Conservation (phyloP, 495 filamentous ascomycete species). For the Aspergillus wentii region DNA sequence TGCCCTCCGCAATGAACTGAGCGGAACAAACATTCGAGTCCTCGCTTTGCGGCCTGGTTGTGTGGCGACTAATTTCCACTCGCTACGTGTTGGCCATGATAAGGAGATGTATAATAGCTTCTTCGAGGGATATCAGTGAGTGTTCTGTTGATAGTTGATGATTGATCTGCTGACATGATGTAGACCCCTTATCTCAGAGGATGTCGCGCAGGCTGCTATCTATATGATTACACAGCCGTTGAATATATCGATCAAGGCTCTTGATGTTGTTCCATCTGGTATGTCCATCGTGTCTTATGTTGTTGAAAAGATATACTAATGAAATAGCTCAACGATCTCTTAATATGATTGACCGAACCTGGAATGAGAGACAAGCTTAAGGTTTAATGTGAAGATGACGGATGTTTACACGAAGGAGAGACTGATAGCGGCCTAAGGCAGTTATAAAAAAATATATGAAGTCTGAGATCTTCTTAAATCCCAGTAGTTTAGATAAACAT, state of each 20-base stretch:
- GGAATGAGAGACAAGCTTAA: constrained; percentile 1
- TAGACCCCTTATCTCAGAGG: constrained; percentile 21
- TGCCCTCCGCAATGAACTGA: constrained; percentile 27
- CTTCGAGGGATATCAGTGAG: constrained; percentile 26
- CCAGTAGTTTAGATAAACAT: no score
- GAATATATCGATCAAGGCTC: constrained; percentile 28
- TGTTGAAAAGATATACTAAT: neutral
- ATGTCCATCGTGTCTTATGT: neutral
- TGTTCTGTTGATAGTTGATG: neutral
- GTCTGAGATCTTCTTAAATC: no score
- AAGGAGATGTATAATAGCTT: constrained; percentile 23
- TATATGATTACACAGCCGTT: constrained; percentile 24
- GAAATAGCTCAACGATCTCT: neutral
- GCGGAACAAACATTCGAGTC: constrained; percentile 29
- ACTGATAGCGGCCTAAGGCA: no score
- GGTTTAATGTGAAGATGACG: no score
- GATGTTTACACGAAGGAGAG: no score
- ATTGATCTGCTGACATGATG: no score
- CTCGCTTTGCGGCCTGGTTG: constrained; percentile 30
- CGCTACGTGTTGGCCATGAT: constrained; percentile 27
- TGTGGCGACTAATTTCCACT: constrained; percentile 35
- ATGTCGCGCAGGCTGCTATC: constrained; percentile 25
- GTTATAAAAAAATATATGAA: no score
- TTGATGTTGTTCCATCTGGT: constrained; percentile 34
- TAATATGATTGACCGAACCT: neutral